A percentile compares a stretch with the other conserved stretches of the same genome.
These are phyloP conservation scores for Amanita jacksonii DNA, from an alignment of 768 basidiomycete genomes.

Conservation along the genomic window DNA sequence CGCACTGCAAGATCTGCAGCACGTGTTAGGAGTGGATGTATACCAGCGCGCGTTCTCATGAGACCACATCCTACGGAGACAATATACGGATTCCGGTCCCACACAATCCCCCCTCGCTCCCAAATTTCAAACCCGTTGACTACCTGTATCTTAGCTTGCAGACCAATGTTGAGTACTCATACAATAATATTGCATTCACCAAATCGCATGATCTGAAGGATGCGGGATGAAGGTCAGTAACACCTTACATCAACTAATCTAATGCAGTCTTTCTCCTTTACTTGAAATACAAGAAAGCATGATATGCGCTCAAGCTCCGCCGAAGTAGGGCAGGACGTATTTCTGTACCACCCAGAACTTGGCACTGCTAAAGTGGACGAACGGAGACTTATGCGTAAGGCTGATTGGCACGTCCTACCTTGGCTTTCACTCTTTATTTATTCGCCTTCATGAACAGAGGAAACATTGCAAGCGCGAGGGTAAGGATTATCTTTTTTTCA, in stretches of 20 bases:
- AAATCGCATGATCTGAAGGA: too few relatives aligned
- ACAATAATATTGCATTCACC: too few relatives aligned
- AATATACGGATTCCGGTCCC: too few relatives aligned
- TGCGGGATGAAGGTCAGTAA: too few relatives aligned
- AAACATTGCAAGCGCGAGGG: slow-evolving; percentile 72
- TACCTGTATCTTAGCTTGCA: too few relatives aligned
- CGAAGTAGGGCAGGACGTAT: not conserved
- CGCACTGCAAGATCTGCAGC: slow-evolving; percentile 40
- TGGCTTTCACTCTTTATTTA: slow-evolving; percentile 69
- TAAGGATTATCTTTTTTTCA: slow-evolving; percentile 60
- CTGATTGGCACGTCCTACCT: slow-evolving; percentile 62
- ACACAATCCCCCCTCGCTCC: too few relatives aligned
- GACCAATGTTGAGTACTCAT: too few relatives aligned
- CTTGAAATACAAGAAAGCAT: not conserved
- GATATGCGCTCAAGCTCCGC: not conserved
- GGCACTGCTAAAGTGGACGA: slow-evolving; percentile 47
- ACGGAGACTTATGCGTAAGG: slow-evolving; percentile 43
- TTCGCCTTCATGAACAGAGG: slow-evolving; percentile 60
- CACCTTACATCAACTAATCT: too few relatives aligned
- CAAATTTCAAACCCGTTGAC: too few relatives aligned
- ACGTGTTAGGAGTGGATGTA: slow-evolving; percentile 50
- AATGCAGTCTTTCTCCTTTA: too few relatives aligned
- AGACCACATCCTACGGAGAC: too few relatives aligned
- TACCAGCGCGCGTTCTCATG: slow-evolving; percentile 49
- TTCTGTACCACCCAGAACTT: slow-evolving; percentile 36